Base-by-base conservation (phyloP, 202 grass and related monocot species). In the Cymbopogon flexuosus region DNA sequence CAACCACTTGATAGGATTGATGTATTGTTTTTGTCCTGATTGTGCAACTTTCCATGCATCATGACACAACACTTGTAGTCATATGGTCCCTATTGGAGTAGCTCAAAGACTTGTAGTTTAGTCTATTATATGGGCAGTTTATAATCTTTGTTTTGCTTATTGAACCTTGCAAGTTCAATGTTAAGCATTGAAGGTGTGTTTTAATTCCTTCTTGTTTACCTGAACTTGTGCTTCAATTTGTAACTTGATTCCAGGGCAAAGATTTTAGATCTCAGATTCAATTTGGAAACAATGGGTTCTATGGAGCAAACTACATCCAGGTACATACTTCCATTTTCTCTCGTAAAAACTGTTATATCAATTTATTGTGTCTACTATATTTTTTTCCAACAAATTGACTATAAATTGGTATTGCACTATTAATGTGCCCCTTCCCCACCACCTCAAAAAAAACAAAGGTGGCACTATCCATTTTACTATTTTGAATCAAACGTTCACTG, bases 261-360 rank as follows among this genome's bases (percentile, higher is more conserved):
- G 89, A 94, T 83, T 94, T 69, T 79, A 87, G 89, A 79, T 65
- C 86, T 47, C 81, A 83, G 47, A 33, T 87, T 77, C 89, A 94
- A 78, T 3, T 89, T 65, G 92, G 89, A 49, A 94, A 85, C 46
- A 87, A 83, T 74, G 84, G 51, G 1, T 91, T 91, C 49, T 91
- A 70, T 89, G 92, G 92, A 66, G 84, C 16, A 37, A 94, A 94
- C 85, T 94, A 94, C 49, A 89, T 94, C 8, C 92, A 94, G 84
- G 92, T 94, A 80, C 42, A 6, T 21, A 34, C 39, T 67, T 42
- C 15, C 6, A n/a, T 65, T 10, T 75, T 75, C 27, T 37, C 15
- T 27, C 27, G 43, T 56, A 75, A 49, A 77, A 74, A 8, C 12
- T 46, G 54, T 77, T 59, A 8, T 16, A 62, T 18, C 18, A 43